phyloP scores from a whole-genome alignment of 257 asterid genomes.

The Rehmannia glutinosa region DNA sequence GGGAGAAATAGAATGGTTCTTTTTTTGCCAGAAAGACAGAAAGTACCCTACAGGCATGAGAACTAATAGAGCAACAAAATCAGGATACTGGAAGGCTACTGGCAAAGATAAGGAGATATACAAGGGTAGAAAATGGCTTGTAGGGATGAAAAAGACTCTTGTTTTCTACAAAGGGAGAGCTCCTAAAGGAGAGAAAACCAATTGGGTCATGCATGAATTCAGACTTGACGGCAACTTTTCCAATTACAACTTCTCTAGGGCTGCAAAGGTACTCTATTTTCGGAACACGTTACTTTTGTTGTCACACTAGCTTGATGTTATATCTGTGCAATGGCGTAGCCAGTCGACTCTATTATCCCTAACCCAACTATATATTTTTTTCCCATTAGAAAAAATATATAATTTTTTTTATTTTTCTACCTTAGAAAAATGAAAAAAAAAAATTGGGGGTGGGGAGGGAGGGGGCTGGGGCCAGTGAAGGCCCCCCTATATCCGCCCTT shows the following conservation, averaged over 20 bases:
- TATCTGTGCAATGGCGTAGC: no score
- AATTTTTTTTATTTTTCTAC: no score
- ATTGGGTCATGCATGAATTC: conserved; percentile 71
- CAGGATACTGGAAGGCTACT: no score
- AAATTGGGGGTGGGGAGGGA: no score
- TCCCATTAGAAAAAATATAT: no score
- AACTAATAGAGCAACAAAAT: conserved; percentile 34
- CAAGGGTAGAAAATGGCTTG: conserved; percentile 16
- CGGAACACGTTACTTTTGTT: not conserved
- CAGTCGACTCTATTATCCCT: no score
- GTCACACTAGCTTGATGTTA: no score
- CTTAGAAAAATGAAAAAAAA: no score
- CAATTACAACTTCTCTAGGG: conserved; percentile 3
- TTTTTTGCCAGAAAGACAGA: conserved; percentile 23
- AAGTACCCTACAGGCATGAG: conserved; percentile 66
- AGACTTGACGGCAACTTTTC: conserved; percentile 41
- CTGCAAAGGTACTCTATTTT: conserved; percentile 2
- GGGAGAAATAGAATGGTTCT: conserved; percentile 18
- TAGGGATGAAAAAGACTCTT: conserved; percentile 75
- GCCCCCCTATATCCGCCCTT: no score
- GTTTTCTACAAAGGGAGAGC: conserved; percentile 74
- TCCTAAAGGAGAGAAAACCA: no score
- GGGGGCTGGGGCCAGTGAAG: no score
- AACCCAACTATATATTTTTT: no score
- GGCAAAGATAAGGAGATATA: conserved; percentile 33